Evolutionary conservation across 371 early-diverging fungal species (phyloP), one percentile per base, ranked within the genome.

Genomic region (Mucor sp.): DNA sequence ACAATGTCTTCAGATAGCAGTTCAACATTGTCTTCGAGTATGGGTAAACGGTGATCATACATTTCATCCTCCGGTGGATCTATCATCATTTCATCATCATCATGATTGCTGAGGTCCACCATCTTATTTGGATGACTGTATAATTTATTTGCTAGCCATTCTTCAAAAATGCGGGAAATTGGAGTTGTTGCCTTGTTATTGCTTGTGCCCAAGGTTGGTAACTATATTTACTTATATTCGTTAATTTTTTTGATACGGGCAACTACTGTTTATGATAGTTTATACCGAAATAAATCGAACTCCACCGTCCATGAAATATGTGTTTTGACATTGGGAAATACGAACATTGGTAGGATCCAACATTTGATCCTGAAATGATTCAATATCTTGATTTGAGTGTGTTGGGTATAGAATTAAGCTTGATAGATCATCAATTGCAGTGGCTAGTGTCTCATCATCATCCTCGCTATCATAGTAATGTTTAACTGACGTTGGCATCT

Each of bases 281-380:
- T 57, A 71, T 78, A 78, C 78, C 27, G 78, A 78, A 66, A 78
- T 78, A 35, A 78, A 77, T 61, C 77, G 60, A 30, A 70, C 72
- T 37, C 77, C 74, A n/a, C 77, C 77, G 57, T 77, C 77, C 66
- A 77, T 69, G 41, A 77, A 77, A 58, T 77, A 77, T 27, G 76
- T 75, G 30, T 70, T 75, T 65, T 74, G 72, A 60, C 63, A 74
- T 37, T 62, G 66, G 28, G 76, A 70, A 21, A 75, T 64, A 50
- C 63, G 62, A 37, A 58, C 56, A 62, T 75, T 75, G 21, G 68
- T 65, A 21, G 75, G 67, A 58, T 68, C 67, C 30, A 74, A 57
- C 67, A 78, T 78, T 53, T 62, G 65, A 23, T 67, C 48, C 53
- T 69, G 66, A 48, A 73, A 73, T 35, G 48, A 25, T 37, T 64